phyloP scores from a whole-genome alignment of 2,329 filamentous ascomycete genomes.

The Berkeleyomyces basicola region DNA sequence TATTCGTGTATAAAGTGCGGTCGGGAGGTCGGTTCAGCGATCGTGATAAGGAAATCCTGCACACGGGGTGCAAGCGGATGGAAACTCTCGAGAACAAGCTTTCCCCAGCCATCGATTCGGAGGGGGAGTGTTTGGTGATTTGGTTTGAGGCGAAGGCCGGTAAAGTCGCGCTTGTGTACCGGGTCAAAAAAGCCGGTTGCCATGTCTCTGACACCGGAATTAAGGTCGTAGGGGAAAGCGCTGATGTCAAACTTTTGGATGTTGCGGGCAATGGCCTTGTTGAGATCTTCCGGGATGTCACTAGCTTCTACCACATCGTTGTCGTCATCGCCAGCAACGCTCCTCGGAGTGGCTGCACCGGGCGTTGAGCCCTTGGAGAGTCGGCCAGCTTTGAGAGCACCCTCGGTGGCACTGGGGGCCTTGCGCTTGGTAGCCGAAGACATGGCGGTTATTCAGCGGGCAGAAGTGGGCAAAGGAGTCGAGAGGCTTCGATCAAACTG shows the following conservation, averaged over 20 bases:
- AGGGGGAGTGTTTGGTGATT: slow-evolving; percentile 82
- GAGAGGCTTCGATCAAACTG: background rate
- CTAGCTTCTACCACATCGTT: slow-evolving; percentile 23
- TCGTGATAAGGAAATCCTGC: slow-evolving; percentile 88
- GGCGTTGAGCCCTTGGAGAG: slow-evolving; percentile 43
- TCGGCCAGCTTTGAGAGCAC: slow-evolving; percentile 37
- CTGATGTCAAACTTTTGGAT: slow-evolving; percentile 43
- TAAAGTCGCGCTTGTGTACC: slow-evolving; percentile 47
- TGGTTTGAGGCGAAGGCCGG: slow-evolving; percentile 63
- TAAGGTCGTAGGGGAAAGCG: slow-evolving; percentile 27
- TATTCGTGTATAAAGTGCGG: slow-evolving; percentile 91
- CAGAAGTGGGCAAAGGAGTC: background rate
- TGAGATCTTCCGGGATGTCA: slow-evolving; percentile 27
- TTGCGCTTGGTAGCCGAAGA: slow-evolving; percentile 47
- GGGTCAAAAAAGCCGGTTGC: slow-evolving; percentile 31
- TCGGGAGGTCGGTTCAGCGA: slow-evolving; percentile 81
- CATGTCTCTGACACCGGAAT: slow-evolving; percentile 23
- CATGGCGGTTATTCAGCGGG: slow-evolving; percentile 29
- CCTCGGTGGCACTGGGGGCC: slow-evolving; percentile 33
- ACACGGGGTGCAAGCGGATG: slow-evolving; percentile 72
- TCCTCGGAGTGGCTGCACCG: slow-evolving; percentile 42
- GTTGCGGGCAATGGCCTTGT: slow-evolving; percentile 35
- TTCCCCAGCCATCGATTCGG: slow-evolving; percentile 79
- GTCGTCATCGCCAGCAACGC: slow-evolving; percentile 38
- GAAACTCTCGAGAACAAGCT: slow-evolving; percentile 89